Base-by-base conservation (phyloP, 2,329 filamentous ascomycete species). In the Neobulgaria alba region DNA sequence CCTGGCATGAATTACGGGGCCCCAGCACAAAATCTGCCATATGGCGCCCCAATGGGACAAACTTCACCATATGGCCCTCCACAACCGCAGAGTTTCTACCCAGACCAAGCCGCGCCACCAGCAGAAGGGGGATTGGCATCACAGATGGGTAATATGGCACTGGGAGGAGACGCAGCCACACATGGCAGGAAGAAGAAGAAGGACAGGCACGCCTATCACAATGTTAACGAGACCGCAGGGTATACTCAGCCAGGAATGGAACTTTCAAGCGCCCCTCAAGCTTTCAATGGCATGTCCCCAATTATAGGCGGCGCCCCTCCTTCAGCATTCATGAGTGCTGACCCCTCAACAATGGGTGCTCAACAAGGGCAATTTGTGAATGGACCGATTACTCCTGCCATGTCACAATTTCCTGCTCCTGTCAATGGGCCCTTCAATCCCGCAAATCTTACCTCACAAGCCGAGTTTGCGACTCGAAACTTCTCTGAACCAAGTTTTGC, bases 151-250 rank as follows among this genome's bases (percentile, higher is more conserved):
- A 79, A 78, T 45, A 76, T 93, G 73, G 79, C 72, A 30, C 67
- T 94, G 51, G 70, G 51, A 30, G 70, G 52, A 31, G 67, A 72
- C 31, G 63, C 69, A 33, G 67, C 69, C 64, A 42, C 72, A 57
- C 45, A 62, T 62, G 45, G 61, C 62, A 49, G 66, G 78, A 60
- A 83, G 71, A 86, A 89, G 72, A 96, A 95, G 77, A 95, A 95
- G 73, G 84, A 95, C 61, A 78, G 87, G 45, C 90, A 96, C 65
- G 90, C 89, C 49, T 85, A 94, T 63, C 90, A 96, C 62, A 82
- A 78, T 29, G 77, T 96, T 39, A 86, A 90, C 50, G 72, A 80
- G 10, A 71, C 71, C 4, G 77, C 79, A 36, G n/a, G n/a, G n/a
- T n/a, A n/a, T n/a, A n/a, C n/a, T n/a, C n/a, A n/a, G n/a, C n/a